Evolutionary conservation across 2,329 filamentous ascomycete genomes (phyloP), one percentile per base, ranked within the genome.

Genomic region (Alternaria alternata): DNA sequence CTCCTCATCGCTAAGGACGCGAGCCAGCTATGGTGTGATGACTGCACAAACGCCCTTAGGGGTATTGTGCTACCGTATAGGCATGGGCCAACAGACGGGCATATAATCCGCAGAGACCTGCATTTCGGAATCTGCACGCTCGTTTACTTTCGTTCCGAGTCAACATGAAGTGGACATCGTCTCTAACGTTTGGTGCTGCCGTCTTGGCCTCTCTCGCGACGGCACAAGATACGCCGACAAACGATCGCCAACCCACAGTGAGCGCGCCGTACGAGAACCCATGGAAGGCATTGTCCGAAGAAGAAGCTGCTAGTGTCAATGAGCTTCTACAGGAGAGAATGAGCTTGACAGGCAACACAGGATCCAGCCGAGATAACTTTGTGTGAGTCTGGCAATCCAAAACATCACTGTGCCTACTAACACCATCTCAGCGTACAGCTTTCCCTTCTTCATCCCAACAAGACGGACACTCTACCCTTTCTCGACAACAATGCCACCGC

Each of bases 381-480:
- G 49, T 65, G 64, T 66, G 46, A 59, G 62, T 32, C 34, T n/a
- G 34, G 16, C 20, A 24, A 16, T 30, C 3, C 8, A 20, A 7
- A 12, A n/a, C n/a, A 47, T 6, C 22, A 32, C 8, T 34, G 39
- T 20, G 12, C 32, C 14, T 52, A 20, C 42, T 64, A 30, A 64
- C 12, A 5, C 30, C 14, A 30, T 18, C 12, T 39, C 20, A 66
- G 64, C n/a, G 42, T 63, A 16, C 51, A 59, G 42, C 28, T 66
- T 16, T 51, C 54, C 7, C 43, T 67, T 16, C 55, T 67, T 7
- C 56, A 63, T 41, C 66, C 67, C 16, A 72, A 72, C 53, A 72
- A 72, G 46, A 68, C 67, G 7, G 59, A 65, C n/a, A 63, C 65
- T 7, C 46, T 68, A 7, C 54, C 64, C 14, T 70, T 55, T 36